Base-by-base conservation (phyloP, 495 filamentous ascomycete genomes). In the Aeminium ludgeri region DNA sequence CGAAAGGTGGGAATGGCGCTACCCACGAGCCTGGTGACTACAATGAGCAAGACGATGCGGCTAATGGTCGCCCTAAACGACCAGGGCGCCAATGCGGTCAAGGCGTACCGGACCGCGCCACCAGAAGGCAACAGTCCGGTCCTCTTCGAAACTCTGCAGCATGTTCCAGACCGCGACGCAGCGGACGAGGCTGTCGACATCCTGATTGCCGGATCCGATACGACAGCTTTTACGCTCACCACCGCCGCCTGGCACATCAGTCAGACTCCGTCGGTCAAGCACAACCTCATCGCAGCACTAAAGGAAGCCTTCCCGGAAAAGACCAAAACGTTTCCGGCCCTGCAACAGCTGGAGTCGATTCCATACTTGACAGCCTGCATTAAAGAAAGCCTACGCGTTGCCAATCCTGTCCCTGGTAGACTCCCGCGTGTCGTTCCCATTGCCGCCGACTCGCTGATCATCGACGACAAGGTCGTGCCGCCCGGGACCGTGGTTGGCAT, bases 171-270 rank as follows among this genome's bases (percentile, higher is more conserved):
- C n/a, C n/a, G n/a, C n/a, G n/a, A n/a, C n/a, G n/a, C n/a, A n/a
- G 46, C 50, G 4, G 55, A 62, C 11, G 68, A 73, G 43, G 65
- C 62, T 2, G 52, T 58, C 25, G 45, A 53, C 0, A 40, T 73
- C 7, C 54, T 70, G 10, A 57, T 53, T 1, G 69, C 69, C 3
- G 70, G 70, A 2, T 58, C 57, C 20, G 60, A 63, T 28, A 70
- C 65, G 3, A 67, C 63, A 0, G 60, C 57, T 4, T 60, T 56
- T 38, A 58, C 63, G 5, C 29, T 66, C 31, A 41, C 55, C 6
- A 46, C 51, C 11, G 51, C 62, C 10, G 52, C 58, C 12, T 71
- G 59, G 46, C 60, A 69, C 44, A 55, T 69, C 4, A 47, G 63
- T 4, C 41, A 43, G 8, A 56, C 65, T 34, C 61, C 55, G 3